A percentile compares a stretch with the other conserved stretches of the same genome.
Evolutionary conservation across 192 early-diverging fungal genomes (phyloP).

Genomic region (Coemansia sp.): DNA sequence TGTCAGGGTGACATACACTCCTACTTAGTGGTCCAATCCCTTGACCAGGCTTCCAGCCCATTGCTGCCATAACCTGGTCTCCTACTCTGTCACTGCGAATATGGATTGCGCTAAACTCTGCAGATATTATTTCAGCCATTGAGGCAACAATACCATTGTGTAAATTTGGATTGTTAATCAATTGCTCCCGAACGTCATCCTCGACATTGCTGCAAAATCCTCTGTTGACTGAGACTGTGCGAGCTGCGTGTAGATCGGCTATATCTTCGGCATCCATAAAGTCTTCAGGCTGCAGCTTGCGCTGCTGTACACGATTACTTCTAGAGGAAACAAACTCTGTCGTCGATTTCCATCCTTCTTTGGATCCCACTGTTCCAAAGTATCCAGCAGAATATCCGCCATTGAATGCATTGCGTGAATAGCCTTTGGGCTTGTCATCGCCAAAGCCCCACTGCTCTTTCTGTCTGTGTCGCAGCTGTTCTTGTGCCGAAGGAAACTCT

Average conservation of each 20-base stretch:
- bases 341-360: slow-evolving; percentile 69
- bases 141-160: too few relatives aligned
- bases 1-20: not conserved
- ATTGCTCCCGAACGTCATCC: not conserved
- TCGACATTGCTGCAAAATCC: slow-evolving; percentile 3
- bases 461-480: slow-evolving; percentile 1
- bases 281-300: slow-evolving; percentile 65
- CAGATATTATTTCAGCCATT: not conserved
- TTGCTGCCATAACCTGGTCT: slow-evolving; percentile 64
- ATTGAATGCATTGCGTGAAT: slow-evolving; percentile 90
- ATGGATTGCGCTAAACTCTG: too few relatives aligned
- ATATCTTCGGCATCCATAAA: slow-evolving; percentile 98
- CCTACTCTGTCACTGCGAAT: slow-evolving; percentile 33
- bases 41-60: slow-evolving; percentile 90
- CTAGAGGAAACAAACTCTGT: slow-evolving; percentile 80
- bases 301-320: slow-evolving; percentile 56
- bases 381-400: slow-evolving; percentile 96
- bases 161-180: not conserved
- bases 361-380: slow-evolving; percentile 92
- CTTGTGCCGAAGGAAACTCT: slow-evolving; percentile 14
- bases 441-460: slow-evolving; percentile 33
- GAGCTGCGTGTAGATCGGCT: slow-evolving; percentile 49
- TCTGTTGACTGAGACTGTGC: slow-evolving; percentile 3
- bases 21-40: slow-evolving; percentile 68
- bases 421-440: slow-evolving; percentile 70